Conservation (phyloP, 306 rosid species). For the Lathyrus oleraceus region DNA sequence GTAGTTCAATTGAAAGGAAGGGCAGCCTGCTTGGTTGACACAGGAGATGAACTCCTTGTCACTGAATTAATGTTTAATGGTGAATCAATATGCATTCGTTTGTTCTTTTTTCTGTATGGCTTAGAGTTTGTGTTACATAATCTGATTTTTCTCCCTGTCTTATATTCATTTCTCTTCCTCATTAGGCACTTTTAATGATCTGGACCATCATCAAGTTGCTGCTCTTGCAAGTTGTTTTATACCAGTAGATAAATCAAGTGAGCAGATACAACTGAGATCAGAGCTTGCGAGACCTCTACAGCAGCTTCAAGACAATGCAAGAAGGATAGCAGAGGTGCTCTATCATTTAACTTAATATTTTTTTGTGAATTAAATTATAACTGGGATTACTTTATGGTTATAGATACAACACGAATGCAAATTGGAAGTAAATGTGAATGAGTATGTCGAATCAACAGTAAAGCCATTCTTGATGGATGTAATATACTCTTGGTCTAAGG, state of each 20-base stretch:
- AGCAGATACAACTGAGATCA: conserved; percentile 87
- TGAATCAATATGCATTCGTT: conserved; percentile 36
- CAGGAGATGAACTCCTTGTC: conserved; percentile 97
- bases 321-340: conserved; percentile 91
- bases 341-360: conserved; percentile 24
- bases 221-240: conserved; percentile 98
- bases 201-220: conserved; percentile 96
- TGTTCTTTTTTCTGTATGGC: not conserved
- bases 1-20: conserved; percentile 98
- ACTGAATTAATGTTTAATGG: conserved; percentile 99
- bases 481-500: conserved; percentile 96
- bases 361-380: conserved; percentile 30
- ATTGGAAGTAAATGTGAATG: conserved; percentile 78
- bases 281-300: conserved; percentile 94
- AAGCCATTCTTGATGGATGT: conserved; percentile 98
- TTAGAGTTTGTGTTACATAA: conserved; percentile 18
- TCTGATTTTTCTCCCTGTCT: conserved; percentile 1
- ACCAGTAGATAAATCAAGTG: conserved; percentile 85
- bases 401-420: conserved; percentile 98
- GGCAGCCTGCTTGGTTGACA: conserved; percentile 98
- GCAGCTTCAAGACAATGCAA: conserved; percentile 96
- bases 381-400: conserved; percentile 19
- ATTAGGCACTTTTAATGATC: conserved; percentile 91
- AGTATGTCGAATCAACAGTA: conserved; percentile 94
- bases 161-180: not conserved